A percentile compares a stretch with the other conserved stretches of the same genome.
Conservation (phyloP, 768 basidiomycete species). For the Calocera cornea region DNA sequence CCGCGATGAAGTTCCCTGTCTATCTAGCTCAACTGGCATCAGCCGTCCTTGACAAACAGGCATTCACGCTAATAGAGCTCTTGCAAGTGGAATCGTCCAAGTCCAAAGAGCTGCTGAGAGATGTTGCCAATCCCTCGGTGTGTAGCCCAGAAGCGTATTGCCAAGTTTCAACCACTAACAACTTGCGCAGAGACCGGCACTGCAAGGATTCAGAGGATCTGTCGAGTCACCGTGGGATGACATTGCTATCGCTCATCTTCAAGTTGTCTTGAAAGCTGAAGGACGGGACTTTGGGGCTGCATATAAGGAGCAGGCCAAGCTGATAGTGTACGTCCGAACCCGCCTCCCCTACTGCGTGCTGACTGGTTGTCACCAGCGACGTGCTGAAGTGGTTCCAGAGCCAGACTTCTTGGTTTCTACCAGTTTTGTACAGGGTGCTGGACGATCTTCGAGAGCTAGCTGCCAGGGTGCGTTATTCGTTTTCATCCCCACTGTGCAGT, state of each 20-base stretch:
- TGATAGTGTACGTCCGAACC: conserved; percentile 52
- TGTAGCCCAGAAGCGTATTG: neutral
- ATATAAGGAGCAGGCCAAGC: conserved; percentile 64
- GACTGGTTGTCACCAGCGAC: conserved; percentile 29
- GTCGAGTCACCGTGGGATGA: conserved; percentile 60
- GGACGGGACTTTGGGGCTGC: conserved; percentile 55
- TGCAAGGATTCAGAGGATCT: neutral
- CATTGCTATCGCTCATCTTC: conserved; percentile 67
- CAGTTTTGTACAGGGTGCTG: conserved; percentile 66
- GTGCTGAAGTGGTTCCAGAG: conserved; percentile 70
- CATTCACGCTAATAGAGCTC: neutral
- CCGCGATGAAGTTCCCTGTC: neutral
- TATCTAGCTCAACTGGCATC: conserved; percentile 4
- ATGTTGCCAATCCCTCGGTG: conserved; percentile 5
- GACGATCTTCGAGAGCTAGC: conserved; percentile 75
- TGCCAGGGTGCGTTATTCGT: conserved; percentile 44
- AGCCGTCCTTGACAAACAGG: neutral
- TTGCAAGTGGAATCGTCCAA: neutral
- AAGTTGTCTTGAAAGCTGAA: conserved; percentile 57
- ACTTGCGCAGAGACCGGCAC: conserved; percentile 7
- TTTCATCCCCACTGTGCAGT: neutral
- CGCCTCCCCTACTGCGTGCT: neutral
- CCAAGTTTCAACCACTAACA: too few relatives aligned
- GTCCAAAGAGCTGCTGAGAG: neutral
- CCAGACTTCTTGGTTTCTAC: conserved; percentile 77